Conservation (phyloP, 2,329 filamentous ascomycete species). For the Fulvia fulva region DNA sequence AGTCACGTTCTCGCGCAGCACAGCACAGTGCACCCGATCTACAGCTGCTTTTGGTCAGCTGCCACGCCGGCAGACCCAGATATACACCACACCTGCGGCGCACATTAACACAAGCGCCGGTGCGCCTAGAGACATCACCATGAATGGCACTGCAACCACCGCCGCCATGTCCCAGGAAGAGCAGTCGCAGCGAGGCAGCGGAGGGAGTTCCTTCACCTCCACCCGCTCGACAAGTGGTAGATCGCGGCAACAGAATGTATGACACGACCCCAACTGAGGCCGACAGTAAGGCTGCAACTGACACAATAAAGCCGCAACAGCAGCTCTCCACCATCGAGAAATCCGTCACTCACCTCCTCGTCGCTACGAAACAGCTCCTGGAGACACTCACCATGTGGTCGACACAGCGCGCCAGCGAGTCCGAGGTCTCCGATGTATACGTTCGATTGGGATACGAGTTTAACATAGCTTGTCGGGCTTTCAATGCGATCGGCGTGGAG, state of each 20-base stretch:
- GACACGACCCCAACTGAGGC: background rate
- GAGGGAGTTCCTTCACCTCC: slow-evolving; percentile 23
- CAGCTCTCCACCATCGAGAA: slow-evolving; percentile 96
- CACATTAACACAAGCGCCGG: too few relatives aligned
- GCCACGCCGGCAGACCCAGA: background rate
- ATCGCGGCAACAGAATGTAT: slow-evolving; percentile 26
- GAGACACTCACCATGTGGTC: slow-evolving; percentile 99
- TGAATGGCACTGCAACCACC: slow-evolving; percentile 18
- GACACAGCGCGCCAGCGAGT: slow-evolving; percentile 82
- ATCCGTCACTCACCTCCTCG: slow-evolving; percentile 93
- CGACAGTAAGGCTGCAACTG: slow-evolving; percentile 5
- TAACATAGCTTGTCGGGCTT: slow-evolving; percentile 96
- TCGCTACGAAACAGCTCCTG: slow-evolving; percentile 94
- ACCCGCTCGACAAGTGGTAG: slow-evolving; percentile 21
- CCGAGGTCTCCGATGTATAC: slow-evolving; percentile 96
- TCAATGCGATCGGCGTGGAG: slow-evolving; percentile 94
- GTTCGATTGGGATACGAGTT: slow-evolving; percentile 97
- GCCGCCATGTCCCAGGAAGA: slow-evolving; percentile 21
- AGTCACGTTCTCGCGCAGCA: too few relatives aligned
- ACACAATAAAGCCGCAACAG: slow-evolving; percentile 57
- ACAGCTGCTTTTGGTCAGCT: background rate
- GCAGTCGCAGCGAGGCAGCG: slow-evolving; percentile 24
- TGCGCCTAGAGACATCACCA: slow-evolving; percentile 2
- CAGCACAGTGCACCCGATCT: too few relatives aligned
- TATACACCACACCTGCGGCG: too few relatives aligned